Conservation (phyloP, 352 stramenopile species). For the Phytophthora ohioensis region DNA sequence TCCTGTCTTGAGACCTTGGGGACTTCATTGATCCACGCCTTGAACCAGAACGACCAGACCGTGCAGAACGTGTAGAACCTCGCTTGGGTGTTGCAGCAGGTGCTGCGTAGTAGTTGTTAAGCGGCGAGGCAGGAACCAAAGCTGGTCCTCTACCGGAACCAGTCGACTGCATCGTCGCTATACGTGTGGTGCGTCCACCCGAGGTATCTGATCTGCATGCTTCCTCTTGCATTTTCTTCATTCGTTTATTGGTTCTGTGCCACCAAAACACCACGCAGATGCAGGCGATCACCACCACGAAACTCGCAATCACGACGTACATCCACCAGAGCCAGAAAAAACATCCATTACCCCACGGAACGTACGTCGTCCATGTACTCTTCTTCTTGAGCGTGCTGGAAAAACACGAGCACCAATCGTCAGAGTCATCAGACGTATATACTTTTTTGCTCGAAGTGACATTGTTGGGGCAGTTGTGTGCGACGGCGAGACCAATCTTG, state of each 20-base stretch:
- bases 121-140: constrained; percentile 36
- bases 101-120: constrained; percentile 29
- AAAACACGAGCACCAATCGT: constrained; percentile 79
- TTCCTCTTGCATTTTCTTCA: constrained; percentile 56
- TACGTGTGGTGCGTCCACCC: constrained; percentile 32
- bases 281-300: constrained; percentile 65
- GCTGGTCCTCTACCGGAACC: constrained; percentile 26
- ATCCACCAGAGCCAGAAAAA: constrained; percentile 92
- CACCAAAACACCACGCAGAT: constrained; percentile 69
- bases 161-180: constrained; percentile 41
- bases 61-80: constrained; percentile 18
- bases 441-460: constrained; percentile 83
- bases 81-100: constrained; percentile 22
- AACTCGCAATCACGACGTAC: constrained; percentile 76
- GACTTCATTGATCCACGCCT: constrained; percentile 26
- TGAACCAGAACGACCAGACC: constrained; percentile 17
- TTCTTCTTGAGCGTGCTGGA: constrained; percentile 67
- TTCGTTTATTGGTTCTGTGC: constrained; percentile 52
- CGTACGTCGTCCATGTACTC: constrained; percentile 59
- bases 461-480: constrained; percentile 81
- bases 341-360: constrained; percentile 70
- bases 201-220: constrained; percentile 15
- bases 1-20: constrained; percentile 28
- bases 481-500: constrained; percentile 76
- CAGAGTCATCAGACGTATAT: constrained; percentile 47